A percentile compares a stretch with the other conserved stretches of the same genome.
phyloP scores from a whole-genome alignment of 208 protist genomes.

The Phytomonas serpens region DNA sequence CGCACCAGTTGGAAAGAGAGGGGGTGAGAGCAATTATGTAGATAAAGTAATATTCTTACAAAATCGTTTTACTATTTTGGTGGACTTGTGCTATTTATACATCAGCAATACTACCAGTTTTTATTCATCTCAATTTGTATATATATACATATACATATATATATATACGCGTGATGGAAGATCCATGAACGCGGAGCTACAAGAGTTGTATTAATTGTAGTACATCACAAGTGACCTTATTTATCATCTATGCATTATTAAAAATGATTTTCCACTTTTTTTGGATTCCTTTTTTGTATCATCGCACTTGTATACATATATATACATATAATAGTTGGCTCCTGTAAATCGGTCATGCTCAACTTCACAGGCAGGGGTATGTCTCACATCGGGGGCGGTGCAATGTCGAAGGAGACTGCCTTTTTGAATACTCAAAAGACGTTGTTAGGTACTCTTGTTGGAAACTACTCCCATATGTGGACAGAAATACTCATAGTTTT shows the following conservation, averaged over 20 bases:
- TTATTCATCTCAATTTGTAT: background rate
- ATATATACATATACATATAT: slow-evolving; percentile 10
- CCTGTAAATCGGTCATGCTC: background rate
- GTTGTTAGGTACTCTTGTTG: slow-evolving; percentile 14
- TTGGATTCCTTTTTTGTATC: slow-evolving; percentile 6
- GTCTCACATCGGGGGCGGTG: background rate
- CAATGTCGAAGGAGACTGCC: background rate
- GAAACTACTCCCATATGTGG: slow-evolving; percentile 12
- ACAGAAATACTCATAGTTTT: slow-evolving; percentile 21
- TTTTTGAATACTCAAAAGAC: background rate
- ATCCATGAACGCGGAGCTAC: background rate
- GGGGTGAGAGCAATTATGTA: background rate
- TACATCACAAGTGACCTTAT: background rate
- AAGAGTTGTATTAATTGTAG: slow-evolving; percentile 1
- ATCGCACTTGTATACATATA: slow-evolving; percentile 8
- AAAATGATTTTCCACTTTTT: slow-evolving; percentile 8
- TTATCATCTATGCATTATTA: slow-evolving; percentile 2
- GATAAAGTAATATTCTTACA: slow-evolving; percentile 2
- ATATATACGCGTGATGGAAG: slow-evolving; percentile 1
- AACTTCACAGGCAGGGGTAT: background rate
- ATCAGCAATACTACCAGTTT: background rate
- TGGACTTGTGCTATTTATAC: slow-evolving; percentile 7
- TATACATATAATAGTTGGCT: background rate
- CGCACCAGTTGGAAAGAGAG: too few species aligned
- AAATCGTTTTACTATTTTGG: background rate